A percentile compares a stretch with the other conserved stretches of the same genome.
These are phyloP conservation scores for Parastagonospora avenae DNA, from an alignment of 2,329 filamentous ascomycete genomes.

Conservation along the genomic window DNA sequence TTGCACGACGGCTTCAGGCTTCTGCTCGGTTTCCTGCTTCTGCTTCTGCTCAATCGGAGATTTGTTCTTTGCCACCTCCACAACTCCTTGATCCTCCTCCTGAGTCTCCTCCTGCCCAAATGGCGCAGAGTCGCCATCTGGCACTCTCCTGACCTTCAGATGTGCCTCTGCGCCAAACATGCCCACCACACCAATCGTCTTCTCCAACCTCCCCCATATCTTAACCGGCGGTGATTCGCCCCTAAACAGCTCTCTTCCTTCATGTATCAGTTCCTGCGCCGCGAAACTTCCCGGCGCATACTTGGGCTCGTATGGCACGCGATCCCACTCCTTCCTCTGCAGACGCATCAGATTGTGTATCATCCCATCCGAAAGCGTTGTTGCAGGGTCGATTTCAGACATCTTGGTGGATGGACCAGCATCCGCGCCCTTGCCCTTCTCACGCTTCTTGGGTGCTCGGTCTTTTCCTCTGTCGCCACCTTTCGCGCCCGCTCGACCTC, in stretches of 20 bases:
- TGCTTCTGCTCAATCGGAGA: too few relatives aligned
- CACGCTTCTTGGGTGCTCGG: slow-evolving; percentile 28
- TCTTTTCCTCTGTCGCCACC: slow-evolving; percentile 3
- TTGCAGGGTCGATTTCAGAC: slow-evolving; percentile 13
- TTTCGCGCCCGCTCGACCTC: slow-evolving; percentile 18
- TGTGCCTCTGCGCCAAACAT: slow-evolving; percentile 40
- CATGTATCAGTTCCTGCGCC: slow-evolving; percentile 37
- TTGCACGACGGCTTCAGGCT: slow-evolving; percentile 1
- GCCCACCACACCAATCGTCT: slow-evolving; percentile 36
- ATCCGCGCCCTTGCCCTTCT: slow-evolving; percentile 9
- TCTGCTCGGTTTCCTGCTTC: too few relatives aligned
- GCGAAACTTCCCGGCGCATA: slow-evolving; percentile 41
- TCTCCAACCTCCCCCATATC: slow-evolving; percentile 36
- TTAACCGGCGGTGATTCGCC: slow-evolving; percentile 39
- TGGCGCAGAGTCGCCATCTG: slow-evolving; percentile 23
- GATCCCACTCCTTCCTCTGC: slow-evolving; percentile 44
- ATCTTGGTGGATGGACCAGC: slow-evolving; percentile 2
- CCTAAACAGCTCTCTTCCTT: slow-evolving; percentile 38
- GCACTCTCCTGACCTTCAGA: slow-evolving; percentile 30
- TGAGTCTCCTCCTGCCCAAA: slow-evolving; percentile 23
- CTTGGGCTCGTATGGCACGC: slow-evolving; percentile 41
- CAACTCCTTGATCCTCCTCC: background rate
- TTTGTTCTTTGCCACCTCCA: background rate
- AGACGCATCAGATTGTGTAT: slow-evolving; percentile 39
- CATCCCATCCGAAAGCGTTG: slow-evolving; percentile 35